These are phyloP conservation scores for Fusarium metavorans DNA, from an alignment of 2,329 filamentous ascomycete genomes.

Conservation along the genomic window DNA sequence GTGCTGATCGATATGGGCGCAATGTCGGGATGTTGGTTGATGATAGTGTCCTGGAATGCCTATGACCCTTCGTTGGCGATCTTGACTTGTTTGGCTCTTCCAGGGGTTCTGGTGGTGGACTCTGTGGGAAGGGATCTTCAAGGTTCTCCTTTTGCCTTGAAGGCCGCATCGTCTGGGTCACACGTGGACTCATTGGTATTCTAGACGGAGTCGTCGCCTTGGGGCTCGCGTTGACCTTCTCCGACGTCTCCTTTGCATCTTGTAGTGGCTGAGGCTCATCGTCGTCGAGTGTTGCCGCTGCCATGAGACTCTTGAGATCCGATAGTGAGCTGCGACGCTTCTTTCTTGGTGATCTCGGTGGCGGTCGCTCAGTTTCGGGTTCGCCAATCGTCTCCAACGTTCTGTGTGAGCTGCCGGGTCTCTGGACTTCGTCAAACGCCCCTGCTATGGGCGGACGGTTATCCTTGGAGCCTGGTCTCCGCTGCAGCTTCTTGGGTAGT, in stretches of 20 bases:
- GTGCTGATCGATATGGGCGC: slow-evolving; percentile 52
- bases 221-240: slow-evolving; percentile 66
- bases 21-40: slow-evolving; percentile 68
- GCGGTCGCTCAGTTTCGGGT: slow-evolving; percentile 59
- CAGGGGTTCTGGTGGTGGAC: slow-evolving; percentile 21
- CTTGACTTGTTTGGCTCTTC: slow-evolving; percentile 32
- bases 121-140: slow-evolving; percentile 39
- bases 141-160: slow-evolving; percentile 61
- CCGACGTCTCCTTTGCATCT: slow-evolving; percentile 65
- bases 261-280: slow-evolving; percentile 61
- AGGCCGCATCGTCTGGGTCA: slow-evolving; percentile 53
- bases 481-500: slow-evolving; percentile 49
- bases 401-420: slow-evolving; percentile 69
- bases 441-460: slow-evolving; percentile 70
- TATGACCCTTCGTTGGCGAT: slow-evolving; percentile 44
- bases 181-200: slow-evolving; percentile 63
- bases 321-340: slow-evolving; percentile 94
- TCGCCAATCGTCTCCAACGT: slow-evolving; percentile 71
- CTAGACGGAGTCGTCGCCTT: slow-evolving; percentile 60
- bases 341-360: slow-evolving; percentile 66
- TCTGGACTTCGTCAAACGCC: slow-evolving; percentile 69
- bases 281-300: slow-evolving; percentile 64
- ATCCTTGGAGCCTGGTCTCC: slow-evolving; percentile 66
- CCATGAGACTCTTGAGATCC: slow-evolving; percentile 80
- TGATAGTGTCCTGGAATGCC: slow-evolving; percentile 64